Evolutionary conservation across 2,329 filamentous ascomycete genomes (phyloP), one percentile per base, ranked within the genome.

Genomic region (Cladosporium velox): DNA sequence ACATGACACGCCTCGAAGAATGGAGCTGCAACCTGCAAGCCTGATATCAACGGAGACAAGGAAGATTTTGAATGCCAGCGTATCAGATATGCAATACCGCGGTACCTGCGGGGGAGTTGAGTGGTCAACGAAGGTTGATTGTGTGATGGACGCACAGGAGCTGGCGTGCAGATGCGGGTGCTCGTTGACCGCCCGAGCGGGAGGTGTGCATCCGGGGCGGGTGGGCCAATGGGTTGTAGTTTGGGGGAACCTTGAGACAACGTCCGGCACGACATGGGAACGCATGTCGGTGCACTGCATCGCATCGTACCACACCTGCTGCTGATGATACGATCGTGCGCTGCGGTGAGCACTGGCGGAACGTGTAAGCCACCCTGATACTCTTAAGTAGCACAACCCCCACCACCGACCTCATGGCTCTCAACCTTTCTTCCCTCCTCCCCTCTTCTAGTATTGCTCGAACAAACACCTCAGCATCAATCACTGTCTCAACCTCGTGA

Each of bases 221-320:
- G 32, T 41, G 55, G 26, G 57, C 57, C 57, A 44, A 59, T 59
- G 57, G 55, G n/a, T 38, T 41, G 55, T 14, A 12, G 34, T 15
- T 30, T 59, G 24, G 38, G 15, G 15, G 57, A 58, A 38, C 15
- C 55, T 38, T 58, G 57, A 38, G 57, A 59, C 57, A 59, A 24
- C 28, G 10, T 59, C 57, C 55, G 34, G 55, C 32, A 24, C n/a
- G 54, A 54, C 24, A 35, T 28, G 49, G 49, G 49, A 52, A 30
- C 15, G 49, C n/a, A 58, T 21, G 32, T 34, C n/a, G 55, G 52
- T 55, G 52, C 49, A 57, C 30, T 28, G 34, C 55, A 58, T 34
- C 35, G 57, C 57, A 59, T 59, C 57, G 57, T 59, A 59, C 57
- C 57, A 59, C 55, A 41, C 55, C 55, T 58, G 55, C 57, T 59